Base-by-base conservation (phyloP, 1,284 basidiomycete genomes). In the Ceratobasidium sp. region DNA sequence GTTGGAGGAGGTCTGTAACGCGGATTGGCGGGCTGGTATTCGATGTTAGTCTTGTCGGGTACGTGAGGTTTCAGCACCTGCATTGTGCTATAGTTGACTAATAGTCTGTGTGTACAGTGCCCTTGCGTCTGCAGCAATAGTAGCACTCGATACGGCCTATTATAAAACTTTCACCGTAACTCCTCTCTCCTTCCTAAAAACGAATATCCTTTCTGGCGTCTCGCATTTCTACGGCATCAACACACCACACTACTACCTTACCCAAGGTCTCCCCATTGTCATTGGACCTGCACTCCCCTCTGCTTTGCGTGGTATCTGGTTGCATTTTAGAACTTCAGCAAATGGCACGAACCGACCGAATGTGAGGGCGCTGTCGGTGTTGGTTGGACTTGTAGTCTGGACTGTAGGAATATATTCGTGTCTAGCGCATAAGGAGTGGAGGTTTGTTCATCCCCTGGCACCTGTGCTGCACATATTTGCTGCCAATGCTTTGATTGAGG, bases 201-300 rank as follows among this genome's bases (percentile, higher is more conserved):
- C 91, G 55, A 97, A 98, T 78, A 23, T 69, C n/a, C 83, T 94
- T 0, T 91, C 91, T 1, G 85, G 88, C 1, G 86, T 98, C 21
- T 96, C 98, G 0, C 82, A 91, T n/a, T 98, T 98, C 80, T 99
- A 99, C 79, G 98, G 98, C n/a, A 82, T 85, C 1, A 94, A 89
- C 75, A 83, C 91, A 0, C 92, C 90, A 88, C 91, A 97, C 78
- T 99, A 94, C 81, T 98, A 99, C 79, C 75, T 98, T 43, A 86
- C 87, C 0, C 96, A 98, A 82, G 96, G 87, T 0, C 78, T 98
- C 0, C 96, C 97, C 0, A 87, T 98, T 69, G 83, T 97, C 21
- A 89, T 90, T 75, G 88, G 88, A 2, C 90, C 92, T 0, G 79
- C 89, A 0, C 82, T 95, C 21, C 93, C 91, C 0, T 95, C 92